Percentiles rank a stretch among this genome's conserved stretches.
Evolutionary conservation across 2,329 filamentous ascomycete genomes (phyloP).

Genomic region (Tolypocladium tundrense): DNA sequence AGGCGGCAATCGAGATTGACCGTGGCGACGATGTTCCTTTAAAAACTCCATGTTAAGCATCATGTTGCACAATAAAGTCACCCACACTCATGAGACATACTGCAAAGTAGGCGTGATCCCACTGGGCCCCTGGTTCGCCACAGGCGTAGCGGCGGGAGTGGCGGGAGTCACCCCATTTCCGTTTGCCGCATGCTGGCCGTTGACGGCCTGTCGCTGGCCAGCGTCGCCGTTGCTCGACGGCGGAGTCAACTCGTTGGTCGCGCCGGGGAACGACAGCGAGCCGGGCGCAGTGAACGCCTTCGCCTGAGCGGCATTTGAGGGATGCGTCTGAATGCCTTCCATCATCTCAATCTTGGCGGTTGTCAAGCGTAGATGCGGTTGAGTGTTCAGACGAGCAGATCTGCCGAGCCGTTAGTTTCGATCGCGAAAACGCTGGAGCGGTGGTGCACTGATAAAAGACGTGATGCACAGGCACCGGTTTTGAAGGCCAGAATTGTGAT

Average conservation of each 20-base stretch:
- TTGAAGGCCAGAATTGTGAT: neutral
- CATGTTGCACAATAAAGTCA: conserved; percentile 24
- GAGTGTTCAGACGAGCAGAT: conserved; percentile 18
- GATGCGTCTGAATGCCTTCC: conserved; percentile 87
- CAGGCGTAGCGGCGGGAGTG: conserved; percentile 87
- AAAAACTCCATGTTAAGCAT: conserved; percentile 40
- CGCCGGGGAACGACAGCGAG: conserved; percentile 85
- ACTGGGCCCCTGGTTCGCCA: conserved; percentile 70
- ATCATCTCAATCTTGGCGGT: conserved; percentile 44
- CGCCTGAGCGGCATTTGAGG: conserved; percentile 81
- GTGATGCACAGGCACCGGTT: neutral
- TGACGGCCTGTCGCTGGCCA: conserved; percentile 23
- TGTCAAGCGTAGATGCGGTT: conserved; percentile 8
- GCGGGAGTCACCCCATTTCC: conserved; percentile 76
- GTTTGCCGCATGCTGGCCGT: conserved; percentile 47
- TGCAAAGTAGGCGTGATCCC: conserved; percentile 89
- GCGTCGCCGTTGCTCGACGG: conserved; percentile 60
- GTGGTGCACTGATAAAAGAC: neutral
- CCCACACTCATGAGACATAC: conserved; percentile 59
- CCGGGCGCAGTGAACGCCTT: conserved; percentile 91
- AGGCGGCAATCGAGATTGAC: conserved; percentile 96
- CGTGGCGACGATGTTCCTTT: conserved; percentile 97
- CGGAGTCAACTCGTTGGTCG: conserved; percentile 71
- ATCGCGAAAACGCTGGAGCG: too few relatives aligned
- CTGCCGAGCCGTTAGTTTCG: conserved; percentile 10